These are phyloP conservation scores for Thermothielavioides terrestris DNA, from an alignment of 495 filamentous ascomycete species.

Conservation along the genomic window DNA sequence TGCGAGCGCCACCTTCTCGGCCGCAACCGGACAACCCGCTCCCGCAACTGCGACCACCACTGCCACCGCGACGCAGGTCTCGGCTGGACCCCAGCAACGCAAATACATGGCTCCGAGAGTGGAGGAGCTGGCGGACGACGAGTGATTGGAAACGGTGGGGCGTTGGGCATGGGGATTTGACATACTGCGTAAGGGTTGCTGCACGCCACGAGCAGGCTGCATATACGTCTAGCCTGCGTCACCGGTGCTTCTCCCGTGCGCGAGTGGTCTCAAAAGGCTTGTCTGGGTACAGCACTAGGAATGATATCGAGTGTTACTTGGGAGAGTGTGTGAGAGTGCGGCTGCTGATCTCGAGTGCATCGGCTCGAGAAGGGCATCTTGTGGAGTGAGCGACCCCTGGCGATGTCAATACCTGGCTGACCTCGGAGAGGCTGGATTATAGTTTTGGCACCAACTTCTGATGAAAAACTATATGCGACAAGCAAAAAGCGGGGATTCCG, in stretches of 20 bases:
- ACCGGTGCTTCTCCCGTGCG: not conserved
- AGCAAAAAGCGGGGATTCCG: too few species aligned
- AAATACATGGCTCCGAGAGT: conserved; percentile 52
- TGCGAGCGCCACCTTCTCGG: conserved; percentile 35
- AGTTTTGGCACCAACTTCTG: too few species aligned
- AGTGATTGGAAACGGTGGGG: conserved; percentile 10
- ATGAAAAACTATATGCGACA: too few species aligned
- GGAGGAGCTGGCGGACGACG: conserved; percentile 59
- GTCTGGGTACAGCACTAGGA: not conserved
- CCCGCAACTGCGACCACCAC: conserved; percentile 53
- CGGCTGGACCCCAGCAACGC: conserved; percentile 33
- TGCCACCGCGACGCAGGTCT: conserved; percentile 42
- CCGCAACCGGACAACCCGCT: conserved; percentile 43
- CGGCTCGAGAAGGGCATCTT: too few species aligned
- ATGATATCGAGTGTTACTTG: not conserved
- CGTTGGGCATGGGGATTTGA: too few species aligned
- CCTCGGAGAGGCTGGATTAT: too few species aligned
- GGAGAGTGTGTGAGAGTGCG: not conserved
- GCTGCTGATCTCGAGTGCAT: too few species aligned
- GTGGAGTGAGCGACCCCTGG: too few species aligned
- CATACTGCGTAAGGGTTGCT: not conserved
- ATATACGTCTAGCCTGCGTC: not conserved
- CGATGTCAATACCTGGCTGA: too few species aligned
- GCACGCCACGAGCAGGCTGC: not conserved
- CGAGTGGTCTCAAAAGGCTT: not conserved